phyloP scores from a whole-genome alignment of 352 stramenopile genomes.

The Elongisporangium anandrum region DNA sequence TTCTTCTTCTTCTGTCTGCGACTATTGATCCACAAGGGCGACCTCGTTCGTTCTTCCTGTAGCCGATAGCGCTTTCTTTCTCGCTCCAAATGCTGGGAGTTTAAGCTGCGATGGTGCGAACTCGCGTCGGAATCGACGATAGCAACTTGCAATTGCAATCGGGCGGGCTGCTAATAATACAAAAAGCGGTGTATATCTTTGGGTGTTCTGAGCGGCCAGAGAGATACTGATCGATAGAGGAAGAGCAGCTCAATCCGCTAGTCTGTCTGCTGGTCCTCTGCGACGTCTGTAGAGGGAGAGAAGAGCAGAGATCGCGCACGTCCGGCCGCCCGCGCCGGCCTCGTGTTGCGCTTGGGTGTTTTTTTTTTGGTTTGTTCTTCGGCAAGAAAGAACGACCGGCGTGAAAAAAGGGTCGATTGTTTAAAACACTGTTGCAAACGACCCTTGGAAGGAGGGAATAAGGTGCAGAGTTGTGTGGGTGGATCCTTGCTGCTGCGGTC shows the following conservation, averaged over 20 bases:
- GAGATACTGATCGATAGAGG: neutral
- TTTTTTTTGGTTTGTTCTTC: constrained; percentile 5
- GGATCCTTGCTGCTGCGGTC: neutral
- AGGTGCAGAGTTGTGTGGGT: neutral
- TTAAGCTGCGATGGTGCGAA: neutral
- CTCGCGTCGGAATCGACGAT: neutral
- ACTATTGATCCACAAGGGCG: neutral
- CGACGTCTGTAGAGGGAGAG: neutral
- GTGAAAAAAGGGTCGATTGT: neutral
- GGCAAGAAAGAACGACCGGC: neutral
- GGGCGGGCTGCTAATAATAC: neutral
- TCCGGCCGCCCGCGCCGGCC: neutral
- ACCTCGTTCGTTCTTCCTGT: neutral
- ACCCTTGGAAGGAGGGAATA: neutral
- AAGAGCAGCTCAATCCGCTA: neutral
- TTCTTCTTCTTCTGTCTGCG: too few species aligned
- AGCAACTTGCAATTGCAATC: neutral
- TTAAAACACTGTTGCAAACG: neutral
- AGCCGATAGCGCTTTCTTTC: neutral
- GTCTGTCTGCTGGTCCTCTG: neutral
- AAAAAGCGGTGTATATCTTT: neutral
- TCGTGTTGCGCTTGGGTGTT: neutral
- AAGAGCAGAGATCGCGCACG: neutral
- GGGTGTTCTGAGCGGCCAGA: neutral
- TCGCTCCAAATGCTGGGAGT: neutral